Evolutionary conservation across 2,329 filamentous ascomycete genomes (phyloP).

Genomic region (Cordyceps militaris): DNA sequence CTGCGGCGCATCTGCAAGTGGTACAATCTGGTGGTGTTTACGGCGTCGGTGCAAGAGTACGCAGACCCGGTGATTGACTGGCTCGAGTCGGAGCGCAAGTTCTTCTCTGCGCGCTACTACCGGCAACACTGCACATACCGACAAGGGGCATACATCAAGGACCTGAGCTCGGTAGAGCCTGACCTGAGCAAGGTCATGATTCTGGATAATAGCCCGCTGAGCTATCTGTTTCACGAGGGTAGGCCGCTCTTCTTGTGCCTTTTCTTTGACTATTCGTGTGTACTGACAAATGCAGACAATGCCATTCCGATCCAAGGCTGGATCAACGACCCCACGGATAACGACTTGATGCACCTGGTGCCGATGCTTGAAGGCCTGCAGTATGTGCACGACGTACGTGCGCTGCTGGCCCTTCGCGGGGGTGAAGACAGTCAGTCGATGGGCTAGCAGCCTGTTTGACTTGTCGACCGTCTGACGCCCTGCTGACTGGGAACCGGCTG

Average conservation of each 20-base stretch:
- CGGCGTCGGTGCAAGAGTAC: conserved; percentile 95
- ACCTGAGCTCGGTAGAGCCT: conserved; percentile 90
- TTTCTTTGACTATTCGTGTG: background rate
- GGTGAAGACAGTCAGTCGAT: conserved; percentile 68
- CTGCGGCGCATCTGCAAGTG: conserved; percentile 87
- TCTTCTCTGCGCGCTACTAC: conserved; percentile 90
- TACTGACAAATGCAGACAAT: conserved; percentile 59
- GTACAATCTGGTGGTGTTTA: conserved; percentile 97
- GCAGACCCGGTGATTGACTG: conserved; percentile 98
- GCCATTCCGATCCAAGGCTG: conserved; percentile 98
- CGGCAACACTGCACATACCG: conserved; percentile 94
- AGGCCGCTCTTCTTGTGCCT: conserved; percentile 20
- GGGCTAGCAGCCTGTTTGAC: conserved; percentile 19
- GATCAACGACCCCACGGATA: conserved; percentile 98
- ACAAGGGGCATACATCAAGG: conserved; percentile 96
- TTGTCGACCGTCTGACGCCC: background rate
- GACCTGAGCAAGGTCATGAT: conserved; percentile 99
- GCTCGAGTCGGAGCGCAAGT: conserved; percentile 94
- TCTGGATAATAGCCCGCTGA: conserved; percentile 94
- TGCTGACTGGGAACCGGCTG: background rate
- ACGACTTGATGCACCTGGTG: conserved; percentile 85
- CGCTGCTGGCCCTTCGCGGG: conserved; percentile 78
- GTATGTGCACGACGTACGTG: conserved; percentile 92
- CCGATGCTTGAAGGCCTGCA: conserved; percentile 90
- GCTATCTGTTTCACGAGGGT: conserved; percentile 99